Percentiles rank a stretch among this genome's conserved stretches.
Conservation (phyloP, 805 yeast species). For the Candida saitoana region DNA sequence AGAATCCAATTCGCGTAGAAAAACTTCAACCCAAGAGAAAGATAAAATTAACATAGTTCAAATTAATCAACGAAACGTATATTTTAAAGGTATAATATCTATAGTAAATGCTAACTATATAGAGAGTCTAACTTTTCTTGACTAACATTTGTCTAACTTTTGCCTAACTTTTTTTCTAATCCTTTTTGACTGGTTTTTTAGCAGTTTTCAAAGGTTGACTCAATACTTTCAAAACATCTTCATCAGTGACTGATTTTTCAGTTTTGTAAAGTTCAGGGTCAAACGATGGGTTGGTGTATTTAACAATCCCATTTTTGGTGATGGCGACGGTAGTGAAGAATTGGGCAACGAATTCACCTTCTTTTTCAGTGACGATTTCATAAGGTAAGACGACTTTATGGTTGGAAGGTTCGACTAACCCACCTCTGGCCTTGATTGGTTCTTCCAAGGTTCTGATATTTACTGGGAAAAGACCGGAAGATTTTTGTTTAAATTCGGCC, state of each 20-base stretch:
- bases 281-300: conserved; percentile 55
- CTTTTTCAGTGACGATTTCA: conserved; percentile 64
- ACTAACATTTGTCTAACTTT: no score
- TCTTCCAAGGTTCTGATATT: conserved; percentile 62
- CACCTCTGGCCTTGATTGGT: conserved; percentile 68
- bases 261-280: conserved; percentile 47
- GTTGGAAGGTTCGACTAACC: conserved; percentile 66
- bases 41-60: no score
- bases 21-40: background rate
- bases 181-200: conserved; percentile 40
- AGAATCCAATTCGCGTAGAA: background rate
- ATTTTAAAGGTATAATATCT: no score
- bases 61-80: no score
- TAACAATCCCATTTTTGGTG: conserved; percentile 68
- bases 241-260: conserved; percentile 53
- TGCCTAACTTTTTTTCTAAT: background rate
- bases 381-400: conserved; percentile 66
- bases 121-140: no score
- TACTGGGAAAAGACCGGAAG: conserved; percentile 58
- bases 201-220: conserved; percentile 49
- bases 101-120: background rate
- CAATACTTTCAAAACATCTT: conserved; percentile 43
- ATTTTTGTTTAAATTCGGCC: conserved; percentile 63
- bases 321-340: conserved; percentile 71
- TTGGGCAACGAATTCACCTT: conserved; percentile 64